A percentile compares a stretch with the other conserved stretches of the same genome.
Conservation (phyloP, 2,329 filamentous ascomycete genomes). For the Stagonosporopsis tanaceti region DNA sequence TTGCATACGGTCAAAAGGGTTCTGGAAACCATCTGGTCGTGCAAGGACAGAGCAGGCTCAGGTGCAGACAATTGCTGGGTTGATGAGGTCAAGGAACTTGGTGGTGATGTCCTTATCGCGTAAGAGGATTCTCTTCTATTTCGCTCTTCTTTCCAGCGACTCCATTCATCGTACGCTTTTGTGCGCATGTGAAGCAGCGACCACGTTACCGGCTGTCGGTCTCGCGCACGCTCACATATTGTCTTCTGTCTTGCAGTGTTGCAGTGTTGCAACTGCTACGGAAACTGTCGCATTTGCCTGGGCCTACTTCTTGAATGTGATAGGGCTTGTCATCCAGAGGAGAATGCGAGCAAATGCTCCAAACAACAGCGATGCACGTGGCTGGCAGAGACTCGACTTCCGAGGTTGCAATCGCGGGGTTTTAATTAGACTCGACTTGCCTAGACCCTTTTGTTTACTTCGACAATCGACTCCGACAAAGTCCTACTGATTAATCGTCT, state of each 20-base stretch:
- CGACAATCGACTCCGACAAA: not conserved
- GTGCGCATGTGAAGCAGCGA: not conserved
- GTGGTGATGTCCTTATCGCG: conserved; percentile 45
- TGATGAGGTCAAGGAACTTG: conserved; percentile 43
- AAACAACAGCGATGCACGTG: not conserved
- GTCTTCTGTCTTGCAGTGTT: not conserved
- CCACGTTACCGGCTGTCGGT: not conserved
- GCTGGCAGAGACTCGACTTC: not conserved
- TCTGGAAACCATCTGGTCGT: conserved; percentile 46
- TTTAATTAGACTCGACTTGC: not conserved
- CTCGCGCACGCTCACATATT: not conserved
- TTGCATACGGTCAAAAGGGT: conserved; percentile 46
- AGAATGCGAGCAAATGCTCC: not conserved
- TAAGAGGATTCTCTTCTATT: conserved; percentile 10
- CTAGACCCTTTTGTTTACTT: too few species aligned
- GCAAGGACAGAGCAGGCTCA: conserved; percentile 34
- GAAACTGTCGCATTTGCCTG: not conserved
- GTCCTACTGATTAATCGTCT: not conserved
- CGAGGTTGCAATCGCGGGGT: not conserved
- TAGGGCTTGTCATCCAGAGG: not conserved
- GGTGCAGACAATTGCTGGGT: conserved; percentile 45
- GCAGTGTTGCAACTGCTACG: not conserved
- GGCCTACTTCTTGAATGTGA: not conserved
- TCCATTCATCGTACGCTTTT: not conserved
- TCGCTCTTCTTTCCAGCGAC: not conserved